A percentile compares a stretch with the other conserved stretches of the same genome.
Evolutionary conservation across 495 filamentous ascomycete genomes (phyloP).

Genomic region (Lophiotrema nucula): DNA sequence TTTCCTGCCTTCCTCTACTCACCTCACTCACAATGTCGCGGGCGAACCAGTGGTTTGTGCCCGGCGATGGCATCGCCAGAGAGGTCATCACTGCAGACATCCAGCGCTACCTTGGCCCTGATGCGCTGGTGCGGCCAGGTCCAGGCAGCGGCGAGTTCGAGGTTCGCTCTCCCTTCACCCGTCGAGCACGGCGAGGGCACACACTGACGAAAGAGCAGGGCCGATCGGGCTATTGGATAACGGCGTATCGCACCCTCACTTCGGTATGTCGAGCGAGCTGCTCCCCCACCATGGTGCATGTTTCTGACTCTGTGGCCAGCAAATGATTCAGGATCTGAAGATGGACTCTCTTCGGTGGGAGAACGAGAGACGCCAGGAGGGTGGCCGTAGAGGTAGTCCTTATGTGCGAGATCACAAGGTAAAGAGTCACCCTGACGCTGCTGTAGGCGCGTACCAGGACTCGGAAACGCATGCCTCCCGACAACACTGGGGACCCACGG

Average conservation of each 20-base stretch:
- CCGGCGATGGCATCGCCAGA: constrained; percentile 84
- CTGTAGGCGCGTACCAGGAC: constrained; percentile 52
- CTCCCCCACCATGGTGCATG: background rate
- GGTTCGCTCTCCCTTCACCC: constrained; percentile 21
- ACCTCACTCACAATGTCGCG: constrained; percentile 24
- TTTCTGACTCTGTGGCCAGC: constrained; percentile 49
- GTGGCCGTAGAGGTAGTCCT: constrained; percentile 54
- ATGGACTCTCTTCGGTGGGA: constrained; percentile 79
- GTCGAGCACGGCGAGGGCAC: constrained; percentile 7
- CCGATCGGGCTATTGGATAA: constrained; percentile 78
- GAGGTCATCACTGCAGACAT: constrained; percentile 95
- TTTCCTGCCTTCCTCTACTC: constrained; percentile 5
- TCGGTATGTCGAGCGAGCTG: constrained; percentile 58
- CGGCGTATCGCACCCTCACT: constrained; percentile 82
- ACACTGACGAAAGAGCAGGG: constrained; percentile 51
- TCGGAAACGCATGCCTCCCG: constrained; percentile 52
- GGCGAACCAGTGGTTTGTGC: constrained; percentile 60
- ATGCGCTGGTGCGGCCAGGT: constrained; percentile 85
- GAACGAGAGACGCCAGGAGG: constrained; percentile 37
- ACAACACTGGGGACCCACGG: constrained; percentile 47
- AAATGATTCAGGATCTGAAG: constrained; percentile 86
- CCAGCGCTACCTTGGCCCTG: constrained; percentile 87
- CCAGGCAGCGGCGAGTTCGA: constrained; percentile 37
- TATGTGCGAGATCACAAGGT: constrained; percentile 49
- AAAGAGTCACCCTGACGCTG: constrained; percentile 39